Conservation (phyloP, 148 eudicot species). For the Linanthus parryae region DNA sequence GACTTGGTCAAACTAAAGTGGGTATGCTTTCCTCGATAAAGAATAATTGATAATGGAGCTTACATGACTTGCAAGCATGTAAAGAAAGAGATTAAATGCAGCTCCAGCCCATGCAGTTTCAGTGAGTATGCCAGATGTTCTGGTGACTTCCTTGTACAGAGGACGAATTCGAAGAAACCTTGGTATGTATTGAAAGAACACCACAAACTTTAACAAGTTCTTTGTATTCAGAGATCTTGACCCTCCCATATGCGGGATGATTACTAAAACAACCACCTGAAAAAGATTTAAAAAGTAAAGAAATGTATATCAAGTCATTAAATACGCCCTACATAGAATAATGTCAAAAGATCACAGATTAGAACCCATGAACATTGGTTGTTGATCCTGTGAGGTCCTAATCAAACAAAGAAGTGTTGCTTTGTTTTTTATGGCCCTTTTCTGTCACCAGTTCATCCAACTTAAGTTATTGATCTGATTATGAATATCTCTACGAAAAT, state of each 20-base stretch:
- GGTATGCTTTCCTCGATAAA: no score
- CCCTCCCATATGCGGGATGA: constrained; percentile 21
- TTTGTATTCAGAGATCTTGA: constrained; percentile 39
- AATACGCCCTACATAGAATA: no score
- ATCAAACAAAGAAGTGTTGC: no score
- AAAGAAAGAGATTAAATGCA: constrained; percentile 71
- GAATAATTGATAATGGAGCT: no score
- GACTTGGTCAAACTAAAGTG: no score
- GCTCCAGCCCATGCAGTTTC: constrained; percentile 96
- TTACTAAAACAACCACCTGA: constrained; percentile 46
- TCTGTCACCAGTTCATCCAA: no score
- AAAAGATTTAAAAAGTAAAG: background rate
- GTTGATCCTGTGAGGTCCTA: no score
- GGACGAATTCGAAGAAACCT: constrained; percentile 61
- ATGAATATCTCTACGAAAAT: no score
- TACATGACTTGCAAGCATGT: constrained; percentile 95
- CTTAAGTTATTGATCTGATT: no score
- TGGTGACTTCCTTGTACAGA: constrained; percentile 56
- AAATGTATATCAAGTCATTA: background rate
- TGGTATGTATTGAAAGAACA: constrained; percentile 61
- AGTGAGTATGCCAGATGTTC: constrained; percentile 69
- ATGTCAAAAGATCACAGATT: no score
- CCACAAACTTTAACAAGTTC: constrained; percentile 46
- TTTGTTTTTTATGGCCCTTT: no score
- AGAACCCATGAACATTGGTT: no score